Conservation (phyloP, 306 rosid genomes). For the Trifolium repens region DNA sequence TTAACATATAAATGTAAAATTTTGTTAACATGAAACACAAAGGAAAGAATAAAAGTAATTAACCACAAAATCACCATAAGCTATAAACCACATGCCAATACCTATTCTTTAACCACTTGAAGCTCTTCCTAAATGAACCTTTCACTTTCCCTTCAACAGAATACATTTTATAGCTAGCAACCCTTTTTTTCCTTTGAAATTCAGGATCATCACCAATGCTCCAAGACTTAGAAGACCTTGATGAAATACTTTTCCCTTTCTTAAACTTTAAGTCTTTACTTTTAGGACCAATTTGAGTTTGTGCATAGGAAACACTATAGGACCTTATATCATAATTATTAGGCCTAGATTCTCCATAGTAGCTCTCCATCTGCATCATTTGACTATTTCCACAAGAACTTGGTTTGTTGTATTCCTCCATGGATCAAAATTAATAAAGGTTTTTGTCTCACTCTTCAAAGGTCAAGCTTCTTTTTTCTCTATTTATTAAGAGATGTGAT, state of each 20-base stretch:
- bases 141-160: slow-evolving; percentile 78
- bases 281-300: slow-evolving; percentile 50
- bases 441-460: slow-evolving; percentile 14
- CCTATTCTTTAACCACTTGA: slow-evolving; percentile 80
- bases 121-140: slow-evolving; percentile 74
- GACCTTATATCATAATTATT: slow-evolving; percentile 50
- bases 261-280: slow-evolving; percentile 58
- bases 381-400: slow-evolving; percentile 44
- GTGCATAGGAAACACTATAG: slow-evolving; percentile 56
- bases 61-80: slow-evolving; percentile 52
- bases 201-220: slow-evolving; percentile 63
- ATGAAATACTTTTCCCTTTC: slow-evolving; percentile 53
- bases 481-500: background rate
- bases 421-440: slow-evolving; percentile 24
- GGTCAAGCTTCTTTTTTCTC: background rate
- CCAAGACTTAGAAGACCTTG: slow-evolving; percentile 56
- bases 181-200: slow-evolving; percentile 82
- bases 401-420: slow-evolving; percentile 64
- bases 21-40: no score
- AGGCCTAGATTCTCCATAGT: slow-evolving; percentile 50
- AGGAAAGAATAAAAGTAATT: no score
- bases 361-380: slow-evolving; percentile 58
- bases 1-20: background rate
- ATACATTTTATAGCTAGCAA: slow-evolving; percentile 79
- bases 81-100: slow-evolving; percentile 65